A percentile compares a stretch with the other conserved stretches of the same genome.
These are phyloP conservation scores for Eucalyptus brandiana DNA, from an alignment of 345 rosid genomes.

Conservation along the genomic window DNA sequence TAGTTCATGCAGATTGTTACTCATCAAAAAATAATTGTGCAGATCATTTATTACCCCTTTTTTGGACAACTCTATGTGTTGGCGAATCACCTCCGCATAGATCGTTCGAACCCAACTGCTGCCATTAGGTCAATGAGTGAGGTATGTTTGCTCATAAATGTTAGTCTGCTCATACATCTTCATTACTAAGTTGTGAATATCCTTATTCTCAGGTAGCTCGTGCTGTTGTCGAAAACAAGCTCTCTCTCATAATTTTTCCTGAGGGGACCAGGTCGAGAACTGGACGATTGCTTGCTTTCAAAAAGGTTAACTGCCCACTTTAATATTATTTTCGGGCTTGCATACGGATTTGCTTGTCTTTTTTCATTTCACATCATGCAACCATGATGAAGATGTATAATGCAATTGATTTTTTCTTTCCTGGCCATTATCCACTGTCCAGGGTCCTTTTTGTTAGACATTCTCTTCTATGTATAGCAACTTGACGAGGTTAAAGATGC, in stretches of 20 bases:
- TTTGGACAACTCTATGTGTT: constrained; percentile 40
- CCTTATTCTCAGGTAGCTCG: not conserved
- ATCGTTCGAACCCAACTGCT: constrained; percentile 25
- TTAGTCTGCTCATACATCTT: not conserved
- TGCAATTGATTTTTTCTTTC: not conserved
- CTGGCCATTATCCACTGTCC: not conserved
- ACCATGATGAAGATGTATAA: not conserved
- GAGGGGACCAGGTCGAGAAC: not conserved
- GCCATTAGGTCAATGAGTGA: constrained; percentile 38
- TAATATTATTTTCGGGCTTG: not conserved
- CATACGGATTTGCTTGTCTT: not conserved
- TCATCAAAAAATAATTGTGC: not conserved
- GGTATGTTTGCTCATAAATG: not conserved
- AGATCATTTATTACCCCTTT: constrained; percentile 44
- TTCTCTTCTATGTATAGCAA: not conserved
- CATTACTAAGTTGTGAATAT: not conserved
- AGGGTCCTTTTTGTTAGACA: not conserved
- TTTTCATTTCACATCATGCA: not conserved
- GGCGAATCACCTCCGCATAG: constrained; percentile 35
- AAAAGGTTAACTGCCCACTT: not conserved
- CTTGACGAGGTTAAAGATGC: not conserved
- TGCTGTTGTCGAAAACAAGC: not conserved
- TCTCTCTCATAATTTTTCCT: not conserved
- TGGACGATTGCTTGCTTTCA: not conserved
- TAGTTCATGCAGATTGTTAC: not conserved